Conservation (phyloP, 495 filamentous ascomycete species). For the Pseudomonodictys pantanalensis region DNA sequence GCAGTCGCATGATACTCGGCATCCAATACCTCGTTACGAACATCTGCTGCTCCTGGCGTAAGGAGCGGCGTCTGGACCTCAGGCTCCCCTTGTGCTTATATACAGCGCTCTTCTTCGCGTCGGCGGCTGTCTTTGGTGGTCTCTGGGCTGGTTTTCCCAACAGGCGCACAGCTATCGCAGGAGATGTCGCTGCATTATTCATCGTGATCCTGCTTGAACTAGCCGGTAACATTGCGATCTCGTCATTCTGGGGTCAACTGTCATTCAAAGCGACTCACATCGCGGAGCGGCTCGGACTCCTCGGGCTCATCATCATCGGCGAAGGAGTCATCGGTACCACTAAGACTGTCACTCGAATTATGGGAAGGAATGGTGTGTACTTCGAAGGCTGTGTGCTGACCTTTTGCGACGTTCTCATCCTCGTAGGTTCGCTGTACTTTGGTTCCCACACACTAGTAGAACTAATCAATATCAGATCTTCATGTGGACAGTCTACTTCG, state of each 20-base stretch:
- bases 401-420: constrained; percentile 26
- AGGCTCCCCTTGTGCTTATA: constrained; percentile 1
- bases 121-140: constrained; percentile 2
- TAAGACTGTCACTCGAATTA: constrained; percentile 22
- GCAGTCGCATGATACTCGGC: constrained; percentile 13
- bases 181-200: constrained; percentile 9
- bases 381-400: constrained; percentile 12
- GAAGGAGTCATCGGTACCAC: constrained; percentile 31
- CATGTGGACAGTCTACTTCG: constrained; percentile 29
- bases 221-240: constrained; percentile 14
- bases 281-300: constrained; percentile 25
- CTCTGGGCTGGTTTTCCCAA: constrained; percentile 1
- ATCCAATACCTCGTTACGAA: constrained; percentile 19
- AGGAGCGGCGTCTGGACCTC: constrained; percentile 1
- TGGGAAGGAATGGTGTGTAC: constrained; percentile 23
- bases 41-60: background rate
- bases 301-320: constrained; percentile 29
- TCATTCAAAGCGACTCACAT: constrained; percentile 29
- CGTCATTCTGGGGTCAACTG: constrained; percentile 22
- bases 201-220: constrained; percentile 15
- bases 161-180: background rate
- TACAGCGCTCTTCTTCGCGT: constrained; percentile 4
- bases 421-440: constrained; percentile 17
- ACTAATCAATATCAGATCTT: constrained; percentile 13
- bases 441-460: background rate